Percentiles rank a stretch among this genome's conserved stretches.
phyloP scores from a whole-genome alignment of 1,139 yeast species.

The Blastobotrys capitulatus region DNA sequence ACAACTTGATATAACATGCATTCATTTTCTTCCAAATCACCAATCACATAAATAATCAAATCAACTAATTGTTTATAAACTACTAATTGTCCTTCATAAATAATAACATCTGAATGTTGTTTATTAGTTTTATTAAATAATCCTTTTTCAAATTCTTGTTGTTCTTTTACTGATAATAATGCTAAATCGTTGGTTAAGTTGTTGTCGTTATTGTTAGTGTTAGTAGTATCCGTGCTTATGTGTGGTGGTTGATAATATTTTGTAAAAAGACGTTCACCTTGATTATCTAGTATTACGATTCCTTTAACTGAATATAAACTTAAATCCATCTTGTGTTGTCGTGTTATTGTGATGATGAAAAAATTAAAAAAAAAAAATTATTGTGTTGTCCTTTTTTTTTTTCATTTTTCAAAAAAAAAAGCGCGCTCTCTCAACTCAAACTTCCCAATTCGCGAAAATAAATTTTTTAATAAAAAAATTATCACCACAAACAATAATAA shows the following conservation, averaged over 20 bases:
- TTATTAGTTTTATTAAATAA: slow-evolving; percentile 72
- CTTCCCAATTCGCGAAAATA: neutral
- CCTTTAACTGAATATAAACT: slow-evolving; percentile 71
- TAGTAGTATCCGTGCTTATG: slow-evolving; percentile 18
- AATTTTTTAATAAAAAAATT: neutral
- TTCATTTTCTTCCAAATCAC: slow-evolving; percentile 83
- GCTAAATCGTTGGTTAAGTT: slow-evolving; percentile 21
- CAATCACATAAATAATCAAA: slow-evolving; percentile 64
- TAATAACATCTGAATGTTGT: slow-evolving; percentile 71
- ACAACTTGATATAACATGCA: slow-evolving; percentile 71
- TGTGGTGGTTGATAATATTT: slow-evolving; percentile 77
- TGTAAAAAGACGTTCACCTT: slow-evolving; percentile 75
- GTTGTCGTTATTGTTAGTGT: slow-evolving; percentile 18
- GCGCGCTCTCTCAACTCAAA: neutral
- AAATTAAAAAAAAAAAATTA: neutral
- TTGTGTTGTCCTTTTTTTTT: neutral
- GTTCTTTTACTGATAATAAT: slow-evolving; percentile 48
- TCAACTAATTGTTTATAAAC: slow-evolving; percentile 81
- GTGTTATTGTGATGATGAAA: neutral
- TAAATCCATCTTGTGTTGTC: slow-evolving; percentile 17
- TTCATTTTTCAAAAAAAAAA: neutral
- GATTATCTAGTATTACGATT: slow-evolving; percentile 70
- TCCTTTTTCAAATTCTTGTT: slow-evolving; percentile 67
- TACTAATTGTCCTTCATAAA: slow-evolving; percentile 66
- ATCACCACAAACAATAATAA: neutral